These are phyloP conservation scores for Kodamaea fukazawae DNA, from an alignment of 805 yeast species.

Conservation along the genomic window DNA sequence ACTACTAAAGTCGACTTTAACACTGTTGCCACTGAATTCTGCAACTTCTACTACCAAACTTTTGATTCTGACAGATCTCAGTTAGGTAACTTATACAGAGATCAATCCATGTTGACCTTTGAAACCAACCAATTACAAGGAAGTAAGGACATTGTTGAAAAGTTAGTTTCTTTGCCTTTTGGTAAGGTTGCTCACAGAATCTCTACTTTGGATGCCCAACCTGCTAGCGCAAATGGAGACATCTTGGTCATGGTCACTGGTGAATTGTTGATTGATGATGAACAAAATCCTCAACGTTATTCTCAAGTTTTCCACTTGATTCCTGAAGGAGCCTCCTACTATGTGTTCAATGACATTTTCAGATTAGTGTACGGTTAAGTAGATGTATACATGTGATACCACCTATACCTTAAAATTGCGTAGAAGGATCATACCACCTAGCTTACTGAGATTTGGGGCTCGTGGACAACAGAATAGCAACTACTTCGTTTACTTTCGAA, in stretches of 20 bases:
- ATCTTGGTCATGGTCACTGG: conserved; percentile 98
- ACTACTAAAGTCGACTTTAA: conserved; percentile 37
- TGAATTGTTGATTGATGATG: conserved; percentile 88
- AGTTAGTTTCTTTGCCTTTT: conserved; percentile 84
- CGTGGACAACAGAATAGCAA: too few relatives aligned
- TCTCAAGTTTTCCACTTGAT: conserved; percentile 96
- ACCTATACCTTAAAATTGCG: too few relatives aligned
- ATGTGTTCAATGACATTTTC: conserved; percentile 94
- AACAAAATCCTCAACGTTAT: conserved; percentile 91
- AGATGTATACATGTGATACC: too few relatives aligned
- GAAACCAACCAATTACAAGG: conserved; percentile 95
- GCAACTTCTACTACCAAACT: conserved; percentile 92
- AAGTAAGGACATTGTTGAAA: conserved; percentile 87
- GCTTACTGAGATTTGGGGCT: too few relatives aligned
- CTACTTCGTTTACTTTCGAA: too few relatives aligned
- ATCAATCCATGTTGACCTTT: conserved; percentile 95
- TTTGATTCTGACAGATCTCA: conserved; percentile 91
- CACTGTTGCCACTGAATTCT: conserved; percentile 69
- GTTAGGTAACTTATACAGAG: conserved; percentile 92
- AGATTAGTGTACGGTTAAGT: conserved; percentile 68
- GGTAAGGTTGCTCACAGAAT: conserved; percentile 90
- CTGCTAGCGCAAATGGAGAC: conserved; percentile 89
- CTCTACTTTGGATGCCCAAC: conserved; percentile 96
- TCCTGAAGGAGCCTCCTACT: conserved; percentile 89
- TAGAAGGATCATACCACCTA: too few relatives aligned